phyloP scores from a whole-genome alignment of 495 filamentous ascomycete species.

The Gamarada debralockiae region DNA sequence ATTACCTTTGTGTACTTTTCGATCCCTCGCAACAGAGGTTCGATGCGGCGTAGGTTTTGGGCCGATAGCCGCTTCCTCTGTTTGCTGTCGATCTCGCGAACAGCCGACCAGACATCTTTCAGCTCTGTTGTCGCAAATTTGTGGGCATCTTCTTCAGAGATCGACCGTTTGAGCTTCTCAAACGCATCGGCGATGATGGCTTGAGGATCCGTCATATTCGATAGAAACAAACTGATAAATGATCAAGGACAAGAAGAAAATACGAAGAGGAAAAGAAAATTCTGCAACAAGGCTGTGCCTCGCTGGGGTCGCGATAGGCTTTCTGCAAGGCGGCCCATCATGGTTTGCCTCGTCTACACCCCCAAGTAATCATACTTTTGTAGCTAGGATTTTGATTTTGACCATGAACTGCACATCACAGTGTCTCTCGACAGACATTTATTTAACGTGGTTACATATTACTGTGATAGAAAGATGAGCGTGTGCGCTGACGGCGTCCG shows the following conservation, averaged over 20 bases:
- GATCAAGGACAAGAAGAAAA: background rate
- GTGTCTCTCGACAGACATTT: too few species aligned
- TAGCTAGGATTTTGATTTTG: too few species aligned
- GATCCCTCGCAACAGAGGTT: conserved; percentile 34
- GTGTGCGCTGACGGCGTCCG: too few species aligned
- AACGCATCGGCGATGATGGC: background rate
- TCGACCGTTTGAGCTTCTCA: conserved; percentile 10
- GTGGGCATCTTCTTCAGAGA: conserved; percentile 8
- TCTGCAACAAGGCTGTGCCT: background rate
- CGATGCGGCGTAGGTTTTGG: conserved; percentile 36
- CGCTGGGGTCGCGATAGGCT: background rate
- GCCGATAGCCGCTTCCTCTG: conserved; percentile 32
- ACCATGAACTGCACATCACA: too few species aligned
- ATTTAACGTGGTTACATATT: too few species aligned
- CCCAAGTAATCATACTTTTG: too few species aligned
- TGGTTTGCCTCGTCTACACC: too few species aligned
- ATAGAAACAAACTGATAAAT: background rate
- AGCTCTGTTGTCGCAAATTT: conserved; percentile 21
- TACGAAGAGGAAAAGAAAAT: background rate
- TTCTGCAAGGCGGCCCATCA: conserved; percentile 3
- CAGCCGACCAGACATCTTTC: conserved; percentile 31
- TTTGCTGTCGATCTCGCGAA: conserved; percentile 32
- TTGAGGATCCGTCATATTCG: background rate
- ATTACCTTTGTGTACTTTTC: too few species aligned
- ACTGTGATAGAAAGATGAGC: too few species aligned